Evolutionary conservation across 2,329 filamentous ascomycete species (phyloP), one percentile per base, ranked within the genome.

Genomic region (Botrytis hyacinthi): DNA sequence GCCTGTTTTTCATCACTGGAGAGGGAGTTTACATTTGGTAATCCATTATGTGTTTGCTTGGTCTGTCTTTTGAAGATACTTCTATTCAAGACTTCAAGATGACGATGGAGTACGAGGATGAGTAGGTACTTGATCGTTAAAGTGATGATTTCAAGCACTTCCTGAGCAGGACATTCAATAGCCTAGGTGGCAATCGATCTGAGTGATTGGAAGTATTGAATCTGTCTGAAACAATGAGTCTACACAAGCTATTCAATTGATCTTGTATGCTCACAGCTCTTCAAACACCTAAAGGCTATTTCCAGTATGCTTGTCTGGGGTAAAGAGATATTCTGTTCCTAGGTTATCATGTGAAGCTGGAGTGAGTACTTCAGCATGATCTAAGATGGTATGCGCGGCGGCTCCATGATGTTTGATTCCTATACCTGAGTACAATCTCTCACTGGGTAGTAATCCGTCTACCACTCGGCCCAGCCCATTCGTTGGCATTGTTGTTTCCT

Each of bases 311-410:
- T 29, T 18, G n/a, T 57, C 6, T 7, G 6, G 51, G 14, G n/a
- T 29, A 29, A 29, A 16, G 51, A 14, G 3, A 32, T 57, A 29
- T 29, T 57, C 14, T 57, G 6, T 67, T 29, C 16, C 14, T 20
- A 18, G 16, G 26, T 29, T 54, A 54, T 40, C n/a, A 3, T 40
- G 20, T 40, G 46, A 40, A 8, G 65, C 46, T 40, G 26, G 65
- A 67, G 26, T 67, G 26, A 67, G 65, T 54, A 37, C 32, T n/a
- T 35, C 29, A 51, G 44, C n/a, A 66, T 66, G 44, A n/a, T 67
- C 12, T 37, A 40, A 54, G 32, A 40, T 51, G 4, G 5, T 14
- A 54, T 37, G 51, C 10, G 9, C n/a, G 46, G 32, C 44, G 14
- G 37, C 8, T 66, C 4, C 22, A 48, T 35, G 12, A n/a, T 66